Evolutionary conservation across 495 filamentous ascomycete species (phyloP), one percentile per base, ranked within the genome.

Genomic region (Melanomma pulvis-pyrius): DNA sequence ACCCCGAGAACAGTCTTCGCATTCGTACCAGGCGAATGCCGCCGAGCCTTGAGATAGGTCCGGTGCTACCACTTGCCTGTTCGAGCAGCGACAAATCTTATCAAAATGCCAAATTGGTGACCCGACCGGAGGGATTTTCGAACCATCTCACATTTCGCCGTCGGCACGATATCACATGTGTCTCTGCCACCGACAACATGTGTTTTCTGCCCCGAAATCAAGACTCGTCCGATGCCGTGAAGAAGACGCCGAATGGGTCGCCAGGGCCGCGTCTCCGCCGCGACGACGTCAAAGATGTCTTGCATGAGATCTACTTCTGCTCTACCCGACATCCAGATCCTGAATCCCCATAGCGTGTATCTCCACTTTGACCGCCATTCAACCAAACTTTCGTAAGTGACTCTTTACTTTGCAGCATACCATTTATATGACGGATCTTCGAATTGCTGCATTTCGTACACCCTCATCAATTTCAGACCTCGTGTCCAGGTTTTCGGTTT

Each of bases 241-340:
- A 17, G 2, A n/a, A 44, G n/a, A 44, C 5, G n/a, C 39, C 39
- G 56, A 60, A 34, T 66, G 59, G 57, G 26, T 34, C 49, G 58
- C 57, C 1, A 68, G 65, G 65, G 47, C 63, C 63, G 63, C 32
- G 13, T 44, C 63, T 67, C 63, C 63, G 63, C 51, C 24, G 22
- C 58, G 46, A n/a, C 15, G n/a, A 54, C 13, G 28, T 61, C 46
- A 49, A 53, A 36, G 9, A 55, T 49, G 51, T 64, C 50, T 49
- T 51, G 26, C 61, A 64, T 58, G 26, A 58, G 54, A 58, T 24
- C 54, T 19, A 11, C 24, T 22, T 29, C 26, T 28, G n/a, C 54
- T 53, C 3, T 12, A 36, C 39, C 39, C 39, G 39, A n/a, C 39
- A 25, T 52, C 39, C 12, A 52, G 25, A 53, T 13, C 47, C 32